Evolutionary conservation across 257 asterid genomes (phyloP).

Genomic region (Handroanthus guayacan): DNA sequence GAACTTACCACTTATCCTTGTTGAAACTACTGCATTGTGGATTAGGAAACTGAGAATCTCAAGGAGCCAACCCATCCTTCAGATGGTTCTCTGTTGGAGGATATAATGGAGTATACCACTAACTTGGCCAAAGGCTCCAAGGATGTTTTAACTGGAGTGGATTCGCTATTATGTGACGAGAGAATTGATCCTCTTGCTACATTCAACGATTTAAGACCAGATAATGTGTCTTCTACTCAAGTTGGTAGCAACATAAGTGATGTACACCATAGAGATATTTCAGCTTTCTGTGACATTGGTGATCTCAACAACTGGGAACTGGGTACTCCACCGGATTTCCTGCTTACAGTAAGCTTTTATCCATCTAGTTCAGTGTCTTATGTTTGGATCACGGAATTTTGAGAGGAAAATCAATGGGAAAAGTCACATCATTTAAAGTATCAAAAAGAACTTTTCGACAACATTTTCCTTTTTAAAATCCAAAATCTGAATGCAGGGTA

Average conservation of each 20-base stretch:
- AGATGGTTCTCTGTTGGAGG: conserved; percentile 42
- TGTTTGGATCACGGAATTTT: too few species aligned
- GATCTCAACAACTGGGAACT: conserved; percentile 68
- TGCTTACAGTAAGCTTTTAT: conserved; percentile 47
- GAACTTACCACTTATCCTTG: background rate
- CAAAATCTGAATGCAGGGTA: too few species aligned
- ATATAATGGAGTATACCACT: conserved; percentile 41
- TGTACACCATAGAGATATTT: conserved; percentile 37
- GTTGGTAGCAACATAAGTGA: conserved; percentile 29
- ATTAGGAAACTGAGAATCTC: conserved; percentile 51
- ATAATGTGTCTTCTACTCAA: conserved; percentile 33
- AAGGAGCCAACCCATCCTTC: conserved; percentile 38
- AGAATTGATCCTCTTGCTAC: conserved; percentile 34
- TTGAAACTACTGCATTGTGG: conserved; percentile 18
- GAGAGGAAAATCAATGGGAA: too few species aligned
- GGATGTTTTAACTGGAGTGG: conserved; percentile 32
- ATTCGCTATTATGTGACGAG: conserved; percentile 56
- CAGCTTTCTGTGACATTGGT: conserved; percentile 45
- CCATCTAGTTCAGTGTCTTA: background rate
- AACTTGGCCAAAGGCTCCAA: conserved; percentile 52
- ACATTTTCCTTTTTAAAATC: too few species aligned
- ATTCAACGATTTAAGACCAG: conserved; percentile 31
- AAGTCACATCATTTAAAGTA: too few species aligned
- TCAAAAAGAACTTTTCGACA: too few species aligned
- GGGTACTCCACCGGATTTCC: conserved; percentile 74